A percentile compares a stretch with the other conserved stretches of the same genome.
Evolutionary conservation across 208 protist species (phyloP).

Genomic region (Acanthamoeba lenticulata): DNA sequence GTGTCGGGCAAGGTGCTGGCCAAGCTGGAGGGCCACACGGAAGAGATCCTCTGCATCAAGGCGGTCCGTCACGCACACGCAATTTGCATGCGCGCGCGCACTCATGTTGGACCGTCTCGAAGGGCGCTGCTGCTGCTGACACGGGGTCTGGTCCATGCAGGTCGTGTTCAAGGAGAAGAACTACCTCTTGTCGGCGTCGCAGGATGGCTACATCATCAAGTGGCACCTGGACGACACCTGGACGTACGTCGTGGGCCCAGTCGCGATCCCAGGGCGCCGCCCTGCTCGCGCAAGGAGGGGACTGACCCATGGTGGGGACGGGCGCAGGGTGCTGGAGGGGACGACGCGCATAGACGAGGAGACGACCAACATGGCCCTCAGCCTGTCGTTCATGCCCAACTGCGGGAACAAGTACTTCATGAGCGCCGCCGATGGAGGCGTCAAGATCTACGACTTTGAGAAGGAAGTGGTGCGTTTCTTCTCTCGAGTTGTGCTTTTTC

Average conservation of each 20-base stretch:
- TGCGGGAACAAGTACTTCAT: slow-evolving; percentile 68
- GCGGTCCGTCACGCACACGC: not conserved
- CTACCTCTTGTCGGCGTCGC: slow-evolving; percentile 41
- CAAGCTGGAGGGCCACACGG: slow-evolving; percentile 48
- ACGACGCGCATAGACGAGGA: slow-evolving; percentile 57
- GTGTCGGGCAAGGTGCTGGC: slow-evolving; percentile 57
- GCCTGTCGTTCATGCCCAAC: slow-evolving; percentile 64
- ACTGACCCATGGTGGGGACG: no score
- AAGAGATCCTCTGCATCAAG: slow-evolving; percentile 68
- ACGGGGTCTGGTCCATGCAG: not conserved
- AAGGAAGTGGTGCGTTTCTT: slow-evolving; percentile 67
- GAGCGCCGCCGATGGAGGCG: slow-evolving; percentile 34
- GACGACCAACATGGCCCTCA: slow-evolving; percentile 63
- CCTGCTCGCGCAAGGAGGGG: no score
- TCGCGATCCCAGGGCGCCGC: no score
- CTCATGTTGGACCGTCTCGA: no score
- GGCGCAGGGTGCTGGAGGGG: not conserved
- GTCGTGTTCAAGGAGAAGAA: slow-evolving; percentile 46
- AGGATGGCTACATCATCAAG: slow-evolving; percentile 70
- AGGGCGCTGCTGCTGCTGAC: no score
- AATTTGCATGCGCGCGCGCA: not conserved
- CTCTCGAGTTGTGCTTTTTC: no score
- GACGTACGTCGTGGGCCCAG: slow-evolving; percentile 68
- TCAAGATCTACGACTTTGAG: slow-evolving; percentile 69
- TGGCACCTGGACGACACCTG: slow-evolving; percentile 63